Base-by-base conservation (phyloP, 257 asterid species). In the Henckelia pumila region DNA sequence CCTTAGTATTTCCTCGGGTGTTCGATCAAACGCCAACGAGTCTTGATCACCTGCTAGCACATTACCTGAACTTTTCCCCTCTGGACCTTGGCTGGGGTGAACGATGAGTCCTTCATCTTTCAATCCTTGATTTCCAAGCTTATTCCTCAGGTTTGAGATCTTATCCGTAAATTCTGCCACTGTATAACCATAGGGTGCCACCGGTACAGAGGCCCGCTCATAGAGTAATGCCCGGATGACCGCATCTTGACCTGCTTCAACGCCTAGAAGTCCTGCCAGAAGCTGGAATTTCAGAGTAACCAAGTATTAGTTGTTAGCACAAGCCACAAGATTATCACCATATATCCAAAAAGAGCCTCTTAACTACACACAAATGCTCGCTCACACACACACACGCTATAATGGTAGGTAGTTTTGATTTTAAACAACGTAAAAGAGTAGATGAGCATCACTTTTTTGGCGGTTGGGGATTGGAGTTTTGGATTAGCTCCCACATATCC, bases 401-500 rank as follows among this genome's bases (percentile, higher is more conserved):
- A n/a, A n/a, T n/a, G n/a, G n/a, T n/a, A n/a, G n/a, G n/a, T n/a
- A n/a, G n/a, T n/a, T n/a, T n/a, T n/a, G n/a, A n/a, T n/a, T n/a
- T n/a, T n/a, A n/a, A n/a, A n/a, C n/a, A n/a, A n/a, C n/a, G n/a
- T n/a, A n/a, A n/a, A n/a, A n/a, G n/a, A n/a, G n/a, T n/a, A n/a
- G n/a, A n/a, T n/a, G n/a, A n/a, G n/a, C n/a, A n/a, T n/a, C n/a
- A n/a, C n/a, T n/a, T n/a, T n/a, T n/a, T n/a, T n/a, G n/a, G n/a
- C n/a, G n/a, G n/a, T n/a, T n/a, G n/a, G n/a, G n/a, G n/a, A n/a
- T n/a, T n/a, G n/a, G n/a, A n/a, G n/a, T n/a, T n/a, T n/a, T n/a
- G n/a, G n/a, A n/a, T n/a, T n/a, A n/a, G n/a, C n/a, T n/a, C n/a
- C 16, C 0, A 93, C 98, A 13, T 90, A 93, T 11, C 97, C 98